phyloP scores from a whole-genome alignment of 164 flowering plant species.

The Vitis labrusca region DNA sequence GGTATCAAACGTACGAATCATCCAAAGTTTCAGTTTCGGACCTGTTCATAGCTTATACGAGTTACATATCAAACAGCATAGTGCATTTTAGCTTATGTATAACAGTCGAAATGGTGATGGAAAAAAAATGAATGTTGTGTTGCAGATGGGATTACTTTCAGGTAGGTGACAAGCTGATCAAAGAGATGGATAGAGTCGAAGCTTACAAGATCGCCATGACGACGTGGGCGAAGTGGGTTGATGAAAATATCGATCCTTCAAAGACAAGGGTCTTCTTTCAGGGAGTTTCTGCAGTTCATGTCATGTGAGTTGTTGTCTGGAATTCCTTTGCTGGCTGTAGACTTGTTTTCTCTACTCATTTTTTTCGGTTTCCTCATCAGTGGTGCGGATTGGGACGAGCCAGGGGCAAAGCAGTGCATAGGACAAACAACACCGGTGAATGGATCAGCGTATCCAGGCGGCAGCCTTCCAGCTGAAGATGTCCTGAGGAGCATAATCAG shows the following conservation, averaged over 20 bases:
- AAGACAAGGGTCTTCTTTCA: slow-evolving; percentile 7
- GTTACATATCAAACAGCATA: neutral
- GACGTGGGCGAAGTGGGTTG: slow-evolving; percentile 12
- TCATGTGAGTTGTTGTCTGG: neutral
- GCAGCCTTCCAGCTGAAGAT: too few relatives aligned
- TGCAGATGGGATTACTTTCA: slow-evolving; percentile 7
- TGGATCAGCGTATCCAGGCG: too few relatives aligned
- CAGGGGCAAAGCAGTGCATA: too few relatives aligned
- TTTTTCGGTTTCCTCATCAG: too few relatives aligned
- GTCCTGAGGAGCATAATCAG: too few relatives aligned
- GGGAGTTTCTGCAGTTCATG: slow-evolving; percentile 8
- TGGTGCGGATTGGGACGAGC: too few relatives aligned
- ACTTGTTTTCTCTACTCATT: too few relatives aligned
- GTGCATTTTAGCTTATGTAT: neutral
- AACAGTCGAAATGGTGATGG: neutral
- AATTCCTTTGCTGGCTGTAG: too few relatives aligned
- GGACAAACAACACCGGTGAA: too few relatives aligned
- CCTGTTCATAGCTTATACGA: neutral
- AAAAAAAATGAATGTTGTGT: neutral
- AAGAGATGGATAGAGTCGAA: slow-evolving; percentile 6
- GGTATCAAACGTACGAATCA: slow-evolving; percentile 27
- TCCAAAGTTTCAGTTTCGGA: too few relatives aligned
- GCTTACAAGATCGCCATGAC: slow-evolving; percentile 4
- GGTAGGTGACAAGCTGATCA: neutral
- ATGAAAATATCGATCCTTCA: slow-evolving; percentile 4